Base-by-base conservation (phyloP, 2,329 filamentous ascomycete species). In the Zymoseptoria crescenta region DNA sequence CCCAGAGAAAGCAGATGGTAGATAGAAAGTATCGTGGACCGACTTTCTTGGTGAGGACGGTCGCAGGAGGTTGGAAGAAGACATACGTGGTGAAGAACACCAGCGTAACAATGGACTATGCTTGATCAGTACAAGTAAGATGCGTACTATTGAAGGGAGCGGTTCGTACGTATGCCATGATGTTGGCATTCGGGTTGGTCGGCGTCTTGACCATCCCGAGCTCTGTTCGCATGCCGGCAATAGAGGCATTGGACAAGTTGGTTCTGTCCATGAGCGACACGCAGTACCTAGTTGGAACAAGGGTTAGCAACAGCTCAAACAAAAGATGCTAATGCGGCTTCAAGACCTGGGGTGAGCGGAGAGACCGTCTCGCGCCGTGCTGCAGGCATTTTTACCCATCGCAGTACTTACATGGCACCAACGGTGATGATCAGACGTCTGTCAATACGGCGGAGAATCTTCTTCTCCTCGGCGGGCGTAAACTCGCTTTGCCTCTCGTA, bases 41-140 rank as follows among this genome's bases (percentile, higher is more conserved):
- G 56, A 90, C 67, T 67, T 82, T 83, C 50, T 87, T 84, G 54
- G 86, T 80, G 28, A 88, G 72, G 30, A 89, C 74, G 1, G 87
- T 89, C 2, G 86, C 86, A 0, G 85, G 85, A 1, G 86, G 83
- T 69, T 90, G 87, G 65, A 88, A 87, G 57, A 88, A 54, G 61
- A 86, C 80, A 71, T 89, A 90, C 2, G 86, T 81, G 61, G 88
- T 78, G 76, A 89, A 90, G 75, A 89, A 89, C 66, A 88, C 78
- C 29, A 89, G 76, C 3, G 86, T 87, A 57, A 87, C 80, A 67
- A 90, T 81, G n/a, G 83, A 80, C 68, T 77, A 75, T 49, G 68
- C 65, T 21, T 67, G 61, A 7, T 72, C 67, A 64, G 58, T 5
- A 65, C 35, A 45, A 45, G 8, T 16, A 45, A 16, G 35, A 16